Evolutionary conservation across 169 alveolate genomes (phyloP).

Genomic region (Plasmodium chabaudi): DNA sequence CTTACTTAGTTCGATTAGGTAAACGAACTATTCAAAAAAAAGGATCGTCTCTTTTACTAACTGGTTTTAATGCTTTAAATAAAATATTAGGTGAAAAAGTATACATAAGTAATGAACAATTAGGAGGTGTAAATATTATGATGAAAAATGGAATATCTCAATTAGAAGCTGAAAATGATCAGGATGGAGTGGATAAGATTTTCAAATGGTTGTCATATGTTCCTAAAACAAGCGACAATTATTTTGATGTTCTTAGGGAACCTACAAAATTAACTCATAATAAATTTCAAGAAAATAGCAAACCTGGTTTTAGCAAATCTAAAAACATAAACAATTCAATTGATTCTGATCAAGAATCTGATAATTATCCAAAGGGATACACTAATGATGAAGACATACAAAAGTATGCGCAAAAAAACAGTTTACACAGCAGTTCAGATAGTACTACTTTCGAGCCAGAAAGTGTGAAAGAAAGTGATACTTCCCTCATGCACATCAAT

Average conservation of each 20-base stretch:
- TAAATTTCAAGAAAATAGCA: not conserved
- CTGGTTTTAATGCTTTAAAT: slow-evolving; percentile 91
- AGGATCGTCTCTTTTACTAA: slow-evolving; percentile 88
- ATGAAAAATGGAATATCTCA: slow-evolving; percentile 91
- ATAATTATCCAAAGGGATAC: slow-evolving; percentile 78
- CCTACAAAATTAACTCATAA: slow-evolving; percentile 28
- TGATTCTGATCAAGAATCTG: slow-evolving; percentile 23
- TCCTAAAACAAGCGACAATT: slow-evolving; percentile 85
- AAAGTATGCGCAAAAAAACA: too few species aligned
- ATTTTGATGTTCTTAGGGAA: slow-evolving; percentile 81
- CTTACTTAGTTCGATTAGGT: slow-evolving; percentile 90
- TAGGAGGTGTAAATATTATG: slow-evolving; percentile 92
- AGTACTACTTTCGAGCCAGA: too few species aligned
- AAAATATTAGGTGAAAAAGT: slow-evolving; percentile 89
- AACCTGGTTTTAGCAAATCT: too few species aligned
- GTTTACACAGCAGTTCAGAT: too few species aligned
- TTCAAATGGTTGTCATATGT: slow-evolving; percentile 87
- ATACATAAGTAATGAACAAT: slow-evolving; percentile 90
- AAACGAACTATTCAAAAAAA: slow-evolving; percentile 89
- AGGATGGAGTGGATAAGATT: slow-evolving; percentile 87
- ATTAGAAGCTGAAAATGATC: slow-evolving; percentile 86
- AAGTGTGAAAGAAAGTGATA: slow-evolving; percentile 19
- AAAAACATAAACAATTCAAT: too few species aligned
- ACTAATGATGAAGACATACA: slow-evolving; percentile 62
- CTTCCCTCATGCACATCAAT: not conserved